Evolutionary conservation across 257 asterid species (phyloP), one percentile per base, ranked within the genome.

Genomic region (Gentiana straminea): DNA sequence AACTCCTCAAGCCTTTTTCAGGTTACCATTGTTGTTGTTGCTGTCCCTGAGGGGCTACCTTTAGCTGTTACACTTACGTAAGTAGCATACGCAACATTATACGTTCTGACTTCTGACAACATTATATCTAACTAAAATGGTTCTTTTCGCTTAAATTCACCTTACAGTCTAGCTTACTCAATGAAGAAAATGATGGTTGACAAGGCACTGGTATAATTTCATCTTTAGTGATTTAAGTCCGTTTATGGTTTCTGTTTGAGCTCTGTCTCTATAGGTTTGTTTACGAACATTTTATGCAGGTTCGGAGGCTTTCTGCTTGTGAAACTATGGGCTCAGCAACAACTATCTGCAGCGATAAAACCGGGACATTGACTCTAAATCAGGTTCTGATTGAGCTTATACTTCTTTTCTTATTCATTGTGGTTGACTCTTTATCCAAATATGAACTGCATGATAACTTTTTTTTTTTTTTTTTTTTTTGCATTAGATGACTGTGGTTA

Each of bases 281-380:
- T 70, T 57, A 33, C 24, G 24, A 24, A 24, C 57, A 60, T 69
- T 60, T 55, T 67, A 6, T 72, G 59, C 73, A 89, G 97, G 97
- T 90, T 59, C 94, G 98, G 92, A 4, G 24, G 24, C 24, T 24
- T 24, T 24, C 24, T 24, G 24, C 24, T 24, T 24, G 24, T 24
- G 24, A 24, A 24, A 24, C 24, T 24, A 24, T 24, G 24, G 24
- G 24, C 24, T 24, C 24, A 24, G 24, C 24, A 24, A 90, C 98
- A 55, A 84, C 98, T 67, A 90, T 90, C 64, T 86, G 95, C 79
- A 90, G 98, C 59, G 98, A 90, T 69, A 87, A 91, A 75, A 91
- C 96, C 50, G 98, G 98, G 68, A 91, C 98, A 51, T 70, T 91
- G 72, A 91, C 98, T 52, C 75, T 87, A 73, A 91, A 91, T 75